Conservation (phyloP, 2,329 filamentous ascomycete genomes). For the Apiospora koreana region DNA sequence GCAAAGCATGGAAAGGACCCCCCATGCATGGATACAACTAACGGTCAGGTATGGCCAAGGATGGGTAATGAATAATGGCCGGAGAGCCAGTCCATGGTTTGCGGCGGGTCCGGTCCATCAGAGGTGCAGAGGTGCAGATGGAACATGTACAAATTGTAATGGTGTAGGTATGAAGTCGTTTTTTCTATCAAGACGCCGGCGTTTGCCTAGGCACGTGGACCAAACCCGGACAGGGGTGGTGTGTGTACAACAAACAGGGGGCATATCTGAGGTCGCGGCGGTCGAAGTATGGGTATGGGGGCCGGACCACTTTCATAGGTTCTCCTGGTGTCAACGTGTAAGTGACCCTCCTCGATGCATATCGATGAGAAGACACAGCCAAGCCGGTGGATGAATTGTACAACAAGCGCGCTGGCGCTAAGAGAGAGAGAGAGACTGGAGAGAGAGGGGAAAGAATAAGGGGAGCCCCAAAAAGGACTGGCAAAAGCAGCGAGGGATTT, state of each 20-base stretch:
- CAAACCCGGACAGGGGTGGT: neutral
- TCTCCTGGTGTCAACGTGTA: slow-evolving; percentile 3
- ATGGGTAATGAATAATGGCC: neutral
- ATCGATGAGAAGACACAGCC: neutral
- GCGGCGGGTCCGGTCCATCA: neutral
- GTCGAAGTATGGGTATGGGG: slow-evolving; percentile 1
- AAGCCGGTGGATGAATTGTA: neutral
- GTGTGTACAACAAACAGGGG: neutral
- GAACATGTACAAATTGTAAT: neutral
- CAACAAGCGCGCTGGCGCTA: slow-evolving; percentile 10
- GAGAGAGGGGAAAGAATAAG: slow-evolving; percentile 3
- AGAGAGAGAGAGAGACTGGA: too few relatives aligned
- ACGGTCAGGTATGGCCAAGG: neutral
- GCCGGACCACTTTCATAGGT: slow-evolving; percentile 1
- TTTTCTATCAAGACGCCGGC: neutral
- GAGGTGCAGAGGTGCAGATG: neutral
- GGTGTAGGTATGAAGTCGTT: neutral
- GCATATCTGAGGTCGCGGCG: neutral
- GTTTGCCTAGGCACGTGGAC: neutral
- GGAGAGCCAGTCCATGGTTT: neutral
- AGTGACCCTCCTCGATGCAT: slow-evolving; percentile 8
- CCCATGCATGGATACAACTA: neutral
- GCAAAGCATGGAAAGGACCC: neutral
- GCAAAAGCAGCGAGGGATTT: slow-evolving; percentile 38
- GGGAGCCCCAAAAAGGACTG: neutral